A percentile compares a stretch with the other conserved stretches of the same genome.
Conservation (phyloP, 331 rosid species). For the Erythrophleum ivorense region DNA sequence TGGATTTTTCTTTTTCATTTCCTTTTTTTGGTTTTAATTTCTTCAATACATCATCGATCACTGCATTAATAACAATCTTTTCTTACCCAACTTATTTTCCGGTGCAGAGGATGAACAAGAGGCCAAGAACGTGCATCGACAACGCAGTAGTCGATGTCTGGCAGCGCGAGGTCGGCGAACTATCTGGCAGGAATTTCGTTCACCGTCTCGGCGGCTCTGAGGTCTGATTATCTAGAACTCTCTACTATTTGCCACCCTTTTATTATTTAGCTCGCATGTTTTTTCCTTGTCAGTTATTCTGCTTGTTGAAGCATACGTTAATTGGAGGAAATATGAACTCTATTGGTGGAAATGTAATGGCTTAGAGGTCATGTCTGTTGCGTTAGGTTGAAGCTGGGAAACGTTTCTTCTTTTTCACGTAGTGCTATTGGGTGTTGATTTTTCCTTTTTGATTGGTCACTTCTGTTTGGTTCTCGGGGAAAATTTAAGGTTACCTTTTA, state of each 20-base stretch:
- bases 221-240: slow-evolving; percentile 45
- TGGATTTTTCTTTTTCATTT: not conserved
- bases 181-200: slow-evolving; percentile 66
- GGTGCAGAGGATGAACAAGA: slow-evolving; percentile 58
- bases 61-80: not conserved
- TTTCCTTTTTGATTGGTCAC: not conserved
- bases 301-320: not conserved
- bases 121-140: slow-evolving; percentile 47
- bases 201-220: slow-evolving; percentile 77
- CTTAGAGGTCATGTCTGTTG: not conserved
- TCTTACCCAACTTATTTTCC: not conserved
- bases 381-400: not conserved
- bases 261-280: not conserved
- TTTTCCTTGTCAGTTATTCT: not conserved
- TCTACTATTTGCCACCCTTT: not conserved
- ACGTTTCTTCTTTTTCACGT: not conserved
- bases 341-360: not conserved
- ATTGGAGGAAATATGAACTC: not conserved
- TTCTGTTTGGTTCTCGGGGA: not conserved
- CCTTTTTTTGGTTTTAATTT: not conserved
- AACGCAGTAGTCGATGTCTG: slow-evolving; percentile 68
- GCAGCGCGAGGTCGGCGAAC: slow-evolving; percentile 76
- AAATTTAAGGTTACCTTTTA: not conserved
- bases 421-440: not conserved
- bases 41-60: not conserved